These are phyloP conservation scores for Alternaria postmessia DNA, from an alignment of 2,329 filamentous ascomycete species.

Conservation along the genomic window DNA sequence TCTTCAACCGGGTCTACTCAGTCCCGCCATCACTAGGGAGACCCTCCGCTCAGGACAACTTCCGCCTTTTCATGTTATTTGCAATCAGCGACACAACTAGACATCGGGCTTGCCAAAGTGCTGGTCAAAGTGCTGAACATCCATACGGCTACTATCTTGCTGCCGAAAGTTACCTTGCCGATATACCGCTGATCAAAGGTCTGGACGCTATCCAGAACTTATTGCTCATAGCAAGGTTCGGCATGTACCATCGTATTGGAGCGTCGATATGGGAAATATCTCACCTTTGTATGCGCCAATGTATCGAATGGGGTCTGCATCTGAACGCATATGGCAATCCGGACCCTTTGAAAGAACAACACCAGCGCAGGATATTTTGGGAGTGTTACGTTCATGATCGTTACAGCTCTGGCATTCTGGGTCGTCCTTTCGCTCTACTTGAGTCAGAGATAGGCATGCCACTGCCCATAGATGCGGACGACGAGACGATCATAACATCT, in stretches of 20 bases:
- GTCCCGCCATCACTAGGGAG: not conserved
- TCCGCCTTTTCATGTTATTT: not conserved
- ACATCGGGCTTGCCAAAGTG: conserved; percentile 42
- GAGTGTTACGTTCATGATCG: conserved; percentile 57
- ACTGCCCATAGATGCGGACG: conserved; percentile 49
- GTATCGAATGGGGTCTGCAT: conserved; percentile 52
- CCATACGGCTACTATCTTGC: conserved; percentile 54
- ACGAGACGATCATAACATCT: conserved; percentile 34
- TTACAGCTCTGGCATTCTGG: conserved; percentile 55
- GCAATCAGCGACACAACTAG: not conserved
- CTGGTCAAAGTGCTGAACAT: conserved; percentile 42
- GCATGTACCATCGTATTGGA: conserved; percentile 56
- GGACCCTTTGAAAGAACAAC: conserved; percentile 45
- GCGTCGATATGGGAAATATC: conserved; percentile 54
- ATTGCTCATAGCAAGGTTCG: conserved; percentile 53
- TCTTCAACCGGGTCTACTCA: not conserved
- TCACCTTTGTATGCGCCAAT: conserved; percentile 53
- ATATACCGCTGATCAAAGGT: conserved; percentile 43
- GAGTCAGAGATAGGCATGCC: conserved; percentile 52
- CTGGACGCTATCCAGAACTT: conserved; percentile 53
- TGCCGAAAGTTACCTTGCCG: conserved; percentile 45
- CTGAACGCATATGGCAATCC: conserved; percentile 9
- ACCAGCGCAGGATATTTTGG: conserved; percentile 55
- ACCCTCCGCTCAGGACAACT: not conserved
- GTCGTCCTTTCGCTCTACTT: conserved; percentile 54